phyloP scores from a whole-genome alignment of 306 rosid genomes.

The Elaeagnus macrophylla region DNA sequence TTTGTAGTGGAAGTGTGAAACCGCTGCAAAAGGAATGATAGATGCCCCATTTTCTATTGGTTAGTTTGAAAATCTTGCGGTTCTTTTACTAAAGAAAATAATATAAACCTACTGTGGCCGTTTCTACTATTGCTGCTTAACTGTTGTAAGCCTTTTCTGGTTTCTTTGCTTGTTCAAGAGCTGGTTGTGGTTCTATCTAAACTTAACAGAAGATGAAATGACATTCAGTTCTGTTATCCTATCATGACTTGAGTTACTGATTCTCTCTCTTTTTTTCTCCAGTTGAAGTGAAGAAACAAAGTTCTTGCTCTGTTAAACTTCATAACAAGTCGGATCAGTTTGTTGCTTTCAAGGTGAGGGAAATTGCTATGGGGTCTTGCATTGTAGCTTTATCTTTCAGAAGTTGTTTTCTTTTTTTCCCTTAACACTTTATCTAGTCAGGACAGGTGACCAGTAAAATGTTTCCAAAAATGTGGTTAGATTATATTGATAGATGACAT shows the following conservation, averaged over 20 bases:
- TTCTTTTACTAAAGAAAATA: too few species aligned
- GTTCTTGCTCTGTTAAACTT: conserved; percentile 61
- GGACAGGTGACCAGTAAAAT: background rate
- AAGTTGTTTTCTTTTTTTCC: background rate
- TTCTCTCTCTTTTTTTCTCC: conserved; percentile 1
- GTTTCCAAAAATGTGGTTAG: background rate
- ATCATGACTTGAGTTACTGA: conserved; percentile 1
- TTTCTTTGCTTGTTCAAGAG: too few species aligned
- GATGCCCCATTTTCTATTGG: too few species aligned
- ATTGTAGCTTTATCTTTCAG: background rate
- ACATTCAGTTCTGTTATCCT: too few species aligned
- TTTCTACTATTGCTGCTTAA: too few species aligned
- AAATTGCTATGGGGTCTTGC: conserved; percentile 3
- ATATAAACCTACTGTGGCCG: too few species aligned
- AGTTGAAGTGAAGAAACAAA: conserved; percentile 88
- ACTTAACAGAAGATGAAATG: too few species aligned
- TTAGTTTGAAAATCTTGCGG: too few species aligned
- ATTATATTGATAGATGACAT: background rate
- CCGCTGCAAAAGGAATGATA: too few species aligned
- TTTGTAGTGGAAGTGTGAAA: too few species aligned
- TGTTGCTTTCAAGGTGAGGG: conserved; percentile 79
- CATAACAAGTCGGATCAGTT: conserved; percentile 46
- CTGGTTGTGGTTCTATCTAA: too few species aligned
- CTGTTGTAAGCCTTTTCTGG: too few species aligned
- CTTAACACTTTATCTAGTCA: background rate